Conservation (phyloP, 768 basidiomycete species). For the Trametes punicea region DNA sequence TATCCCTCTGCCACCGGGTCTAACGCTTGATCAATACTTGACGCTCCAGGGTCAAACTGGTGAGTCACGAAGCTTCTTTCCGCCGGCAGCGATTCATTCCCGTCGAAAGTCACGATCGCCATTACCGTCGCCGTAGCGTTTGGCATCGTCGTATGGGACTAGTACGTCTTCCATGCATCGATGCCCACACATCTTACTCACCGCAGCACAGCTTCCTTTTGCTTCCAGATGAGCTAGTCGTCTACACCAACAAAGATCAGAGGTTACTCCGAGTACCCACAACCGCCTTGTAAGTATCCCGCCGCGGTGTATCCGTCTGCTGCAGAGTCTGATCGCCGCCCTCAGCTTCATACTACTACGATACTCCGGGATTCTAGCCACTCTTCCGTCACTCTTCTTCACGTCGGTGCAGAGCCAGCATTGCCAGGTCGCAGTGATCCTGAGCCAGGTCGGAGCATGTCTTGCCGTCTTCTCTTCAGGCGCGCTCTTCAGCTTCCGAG, state of each 20-base stretch:
- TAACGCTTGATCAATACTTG: background rate
- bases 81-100: background rate
- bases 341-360: slow-evolving; percentile 10
- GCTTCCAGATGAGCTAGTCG: background rate
- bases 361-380: slow-evolving; percentile 8
- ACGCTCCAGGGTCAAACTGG: background rate
- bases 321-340: background rate
- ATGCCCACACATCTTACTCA: background rate
- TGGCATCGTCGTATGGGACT: background rate
- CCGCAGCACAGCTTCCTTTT: background rate
- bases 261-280: background rate
- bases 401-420: slow-evolving; percentile 22
- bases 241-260: background rate
- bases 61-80: background rate
- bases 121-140: background rate
- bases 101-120: background rate
- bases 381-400: slow-evolving; percentile 8
- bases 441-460: slow-evolving; percentile 31
- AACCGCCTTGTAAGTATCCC: background rate
- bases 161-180: background rate
- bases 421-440: slow-evolving; percentile 32
- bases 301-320: background rate
- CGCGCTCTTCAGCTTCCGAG: slow-evolving; percentile 33
- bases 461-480: slow-evolving; percentile 33
- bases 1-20: slow-evolving; percentile 1